phyloP scores from a whole-genome alignment of 2,329 filamentous ascomycete species.

The Fusarium nelsonii region DNA sequence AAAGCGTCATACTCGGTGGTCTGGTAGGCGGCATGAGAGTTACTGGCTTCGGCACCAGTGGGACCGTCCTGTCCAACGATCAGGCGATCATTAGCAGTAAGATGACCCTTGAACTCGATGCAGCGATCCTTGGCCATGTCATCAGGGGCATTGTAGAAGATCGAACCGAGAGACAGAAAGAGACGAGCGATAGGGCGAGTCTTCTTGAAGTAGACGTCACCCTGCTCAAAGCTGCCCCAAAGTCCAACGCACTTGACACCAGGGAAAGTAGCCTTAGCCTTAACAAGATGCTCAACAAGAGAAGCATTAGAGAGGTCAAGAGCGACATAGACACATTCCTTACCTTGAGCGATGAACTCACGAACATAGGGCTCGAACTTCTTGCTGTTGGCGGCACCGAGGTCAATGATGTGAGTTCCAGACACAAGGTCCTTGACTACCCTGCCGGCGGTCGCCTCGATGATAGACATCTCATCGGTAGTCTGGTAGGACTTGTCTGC shows the following conservation, averaged over 20 bases:
- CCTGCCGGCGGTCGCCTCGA: conserved; percentile 29
- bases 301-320: conserved; percentile 34
- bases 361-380: conserved; percentile 43
- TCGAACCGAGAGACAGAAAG: conserved; percentile 40
- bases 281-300: conserved; percentile 28
- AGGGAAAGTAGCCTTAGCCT: conserved; percentile 38
- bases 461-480: conserved; percentile 36
- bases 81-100: conserved; percentile 29
- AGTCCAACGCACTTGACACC: conserved; percentile 32
- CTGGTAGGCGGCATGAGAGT: conserved; percentile 21
- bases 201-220: conserved; percentile 33
- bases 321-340: conserved; percentile 40
- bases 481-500: conserved; percentile 43
- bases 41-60: not conserved
- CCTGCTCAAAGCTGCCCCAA: conserved; percentile 43
- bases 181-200: conserved; percentile 21
- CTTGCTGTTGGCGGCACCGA: conserved; percentile 40
- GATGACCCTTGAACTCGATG: conserved; percentile 29
- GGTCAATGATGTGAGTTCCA: conserved; percentile 40
- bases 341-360: conserved; percentile 36
- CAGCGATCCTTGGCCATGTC: conserved; percentile 37
- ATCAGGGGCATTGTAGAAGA: conserved; percentile 45
- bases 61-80: conserved; percentile 41
- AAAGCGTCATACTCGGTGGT: conserved; percentile 37
- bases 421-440: conserved; percentile 30